phyloP scores from a whole-genome alignment of 2,329 filamentous ascomycete species.

The Colletotrichum aenigma region DNA sequence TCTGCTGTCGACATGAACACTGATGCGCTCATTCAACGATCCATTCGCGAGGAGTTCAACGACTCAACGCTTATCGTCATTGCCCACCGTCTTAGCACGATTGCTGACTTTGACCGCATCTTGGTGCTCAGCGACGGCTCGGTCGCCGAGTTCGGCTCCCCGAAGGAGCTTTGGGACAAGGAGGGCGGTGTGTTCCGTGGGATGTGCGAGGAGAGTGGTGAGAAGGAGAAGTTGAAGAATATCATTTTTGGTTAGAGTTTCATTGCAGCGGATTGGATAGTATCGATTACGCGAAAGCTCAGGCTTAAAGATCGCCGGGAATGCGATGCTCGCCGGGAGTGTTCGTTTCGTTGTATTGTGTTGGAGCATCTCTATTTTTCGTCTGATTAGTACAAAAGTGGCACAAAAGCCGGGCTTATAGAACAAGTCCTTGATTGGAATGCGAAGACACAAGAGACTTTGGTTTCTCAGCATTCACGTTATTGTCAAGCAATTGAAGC shows the following conservation, averaged over 20 bases:
- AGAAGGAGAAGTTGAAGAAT: constrained; percentile 55
- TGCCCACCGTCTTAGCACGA: constrained; percentile 65
- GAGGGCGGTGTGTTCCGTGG: constrained; percentile 60
- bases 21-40: constrained; percentile 74
- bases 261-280: background rate
- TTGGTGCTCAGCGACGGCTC: constrained; percentile 72
- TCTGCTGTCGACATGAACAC: constrained; percentile 80
- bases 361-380: background rate
- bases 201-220: constrained; percentile 68
- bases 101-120: constrained; percentile 78
- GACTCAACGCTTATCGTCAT: constrained; percentile 75
- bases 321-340: background rate
- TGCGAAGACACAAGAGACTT: background rate
- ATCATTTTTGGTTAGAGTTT: constrained; percentile 40
- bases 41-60: constrained; percentile 73
- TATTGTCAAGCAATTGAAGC: background rate
- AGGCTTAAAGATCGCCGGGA: background rate
- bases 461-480: background rate
- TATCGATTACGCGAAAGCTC: background rate
- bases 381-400: background rate
- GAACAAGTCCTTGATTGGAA: background rate
- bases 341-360: background rate
- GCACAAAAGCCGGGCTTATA: background rate
- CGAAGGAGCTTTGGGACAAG: constrained; percentile 63
- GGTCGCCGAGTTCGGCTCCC: constrained; percentile 71